Base-by-base conservation (phyloP, 148 eudicot species). In the Tetragonia tetragonoides region DNA sequence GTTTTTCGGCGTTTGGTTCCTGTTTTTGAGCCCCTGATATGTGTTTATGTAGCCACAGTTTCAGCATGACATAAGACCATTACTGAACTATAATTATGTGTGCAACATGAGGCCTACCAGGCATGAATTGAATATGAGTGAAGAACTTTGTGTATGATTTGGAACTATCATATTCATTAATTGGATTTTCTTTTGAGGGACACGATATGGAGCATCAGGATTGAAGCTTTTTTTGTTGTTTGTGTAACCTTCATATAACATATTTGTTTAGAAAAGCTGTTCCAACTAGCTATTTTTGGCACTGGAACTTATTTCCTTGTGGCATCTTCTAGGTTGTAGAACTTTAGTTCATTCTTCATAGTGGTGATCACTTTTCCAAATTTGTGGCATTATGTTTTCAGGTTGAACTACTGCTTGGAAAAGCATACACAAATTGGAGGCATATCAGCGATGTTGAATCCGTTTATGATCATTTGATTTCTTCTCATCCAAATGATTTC, bases 351-450 rank as follows among this genome's bases (percentile, higher is more conserved):
- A 49, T 28, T 28, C 34, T 28, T 28, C 34, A 28, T 28, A 24
- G 56, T 23, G 2, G 39, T 59, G 18, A 14, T 75, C 3, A 16
- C 63, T 73, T 65, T 37, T 49, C 63, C 17, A 11, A 53, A 68
- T 69, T 61, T 24, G 42, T 64, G 70, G 20, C 16, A 65, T 63
- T 38, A 47, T 49, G 4, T 53, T 78, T 53, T 53, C 90, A 95
- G 99, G 92, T 95, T 75, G 97, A 90, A 60, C 81, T 95, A 86
- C 89, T 95, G 79, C 97, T 95, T 67, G 99, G 99, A 69, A 95
- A 95, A 85, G 99, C 97, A 53, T 95, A 95, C 85, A 85, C 99
- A 62, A 97, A 91, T 66, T 93, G 99, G 99, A 97, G 99, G 68
- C 97, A 93, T 76, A 75, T 93, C 63, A 90, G 94, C 69, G 99